Evolutionary conservation across 1,139 yeast species (phyloP).

Genomic region (Suhomyces maxii): DNA sequence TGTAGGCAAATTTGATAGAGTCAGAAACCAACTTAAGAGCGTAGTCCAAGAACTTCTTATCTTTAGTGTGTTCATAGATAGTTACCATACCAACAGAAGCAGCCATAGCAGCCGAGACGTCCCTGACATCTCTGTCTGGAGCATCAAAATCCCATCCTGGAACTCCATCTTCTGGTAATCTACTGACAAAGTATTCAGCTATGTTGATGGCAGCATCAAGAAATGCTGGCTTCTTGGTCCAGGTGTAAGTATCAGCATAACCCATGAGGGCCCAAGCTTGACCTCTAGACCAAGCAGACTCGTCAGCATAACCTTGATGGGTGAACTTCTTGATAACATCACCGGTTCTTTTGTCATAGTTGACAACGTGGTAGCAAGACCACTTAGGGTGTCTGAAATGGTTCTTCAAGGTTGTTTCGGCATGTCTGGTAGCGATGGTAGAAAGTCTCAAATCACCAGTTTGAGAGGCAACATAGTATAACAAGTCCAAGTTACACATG

Average conservation of each 20-base stretch:
- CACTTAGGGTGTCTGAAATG: constrained; percentile 23
- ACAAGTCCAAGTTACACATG: constrained; percentile 28
- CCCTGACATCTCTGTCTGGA: constrained; percentile 22
- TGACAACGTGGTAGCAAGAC: constrained; percentile 25
- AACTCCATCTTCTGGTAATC: constrained; percentile 23
- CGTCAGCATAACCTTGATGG: constrained; percentile 27
- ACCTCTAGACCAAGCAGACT: constrained; percentile 28
- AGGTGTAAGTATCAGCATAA: constrained; percentile 21
- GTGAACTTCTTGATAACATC: constrained; percentile 20
- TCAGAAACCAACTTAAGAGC: constrained; percentile 13
- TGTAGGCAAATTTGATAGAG: constrained; percentile 9
- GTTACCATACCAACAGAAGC: constrained; percentile 24
- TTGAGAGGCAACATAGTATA: constrained; percentile 23
- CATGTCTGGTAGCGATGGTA: constrained; percentile 26
- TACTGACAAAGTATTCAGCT: constrained; percentile 20
- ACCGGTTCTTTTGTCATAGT: constrained; percentile 22
- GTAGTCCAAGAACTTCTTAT: constrained; percentile 10
- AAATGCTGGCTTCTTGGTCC: constrained; percentile 21
- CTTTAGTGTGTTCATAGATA: constrained; percentile 18
- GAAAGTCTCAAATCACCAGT: constrained; percentile 25
- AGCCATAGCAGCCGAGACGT: constrained; percentile 27
- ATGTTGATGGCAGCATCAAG: constrained; percentile 22
- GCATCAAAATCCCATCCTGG: constrained; percentile 32
- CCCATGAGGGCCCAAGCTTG: constrained; percentile 30
- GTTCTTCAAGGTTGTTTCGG: constrained; percentile 24